Evolutionary conservation across 1,284 basidiomycete species (phyloP).

Genomic region (Lignosus rhinocerotis): DNA sequence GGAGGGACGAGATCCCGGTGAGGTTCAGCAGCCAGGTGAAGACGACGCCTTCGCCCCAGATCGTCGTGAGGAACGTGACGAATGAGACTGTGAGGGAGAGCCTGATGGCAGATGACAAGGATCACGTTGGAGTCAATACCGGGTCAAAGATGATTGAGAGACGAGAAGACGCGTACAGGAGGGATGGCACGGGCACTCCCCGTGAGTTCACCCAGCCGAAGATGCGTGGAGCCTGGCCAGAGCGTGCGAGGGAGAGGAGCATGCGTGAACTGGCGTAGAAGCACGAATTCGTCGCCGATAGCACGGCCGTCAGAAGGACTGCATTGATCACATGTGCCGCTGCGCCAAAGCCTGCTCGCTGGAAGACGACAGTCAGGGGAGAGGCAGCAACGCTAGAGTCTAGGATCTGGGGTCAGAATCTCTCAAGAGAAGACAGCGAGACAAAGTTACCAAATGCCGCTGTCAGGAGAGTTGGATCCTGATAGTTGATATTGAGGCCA

Average conservation of each 20-base stretch:
- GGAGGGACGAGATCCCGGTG: conserved; percentile 67
- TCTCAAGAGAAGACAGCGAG: not conserved
- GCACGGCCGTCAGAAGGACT: conserved; percentile 66
- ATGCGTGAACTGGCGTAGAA: conserved; percentile 83
- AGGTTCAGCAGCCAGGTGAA: conserved; percentile 67
- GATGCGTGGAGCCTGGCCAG: conserved; percentile 78
- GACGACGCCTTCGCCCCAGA: conserved; percentile 55
- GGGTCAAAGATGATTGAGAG: not conserved
- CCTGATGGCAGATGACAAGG: conserved; percentile 26
- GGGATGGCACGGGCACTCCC: conserved; percentile 62
- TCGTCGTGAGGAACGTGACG: conserved; percentile 54
- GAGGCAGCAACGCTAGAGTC: conserved; percentile 50
- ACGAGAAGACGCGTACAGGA: conserved; percentile 38
- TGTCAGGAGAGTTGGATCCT: conserved; percentile 47
- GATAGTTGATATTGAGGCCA: conserved; percentile 54
- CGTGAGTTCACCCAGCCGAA: conserved; percentile 65
- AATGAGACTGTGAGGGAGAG: conserved; percentile 46
- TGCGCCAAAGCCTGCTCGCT: conserved; percentile 56
- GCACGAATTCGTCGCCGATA: conserved; percentile 58
- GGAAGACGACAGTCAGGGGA: conserved; percentile 60
- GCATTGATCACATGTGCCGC: conserved; percentile 59
- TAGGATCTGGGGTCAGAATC: conserved; percentile 16
- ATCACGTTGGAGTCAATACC: not conserved
- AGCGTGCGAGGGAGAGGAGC: conserved; percentile 75
- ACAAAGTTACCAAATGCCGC: conserved; percentile 42